These are phyloP conservation scores for Periconia sp. DNA, from an alignment of 2,329 filamentous ascomycete genomes.

Conservation along the genomic window DNA sequence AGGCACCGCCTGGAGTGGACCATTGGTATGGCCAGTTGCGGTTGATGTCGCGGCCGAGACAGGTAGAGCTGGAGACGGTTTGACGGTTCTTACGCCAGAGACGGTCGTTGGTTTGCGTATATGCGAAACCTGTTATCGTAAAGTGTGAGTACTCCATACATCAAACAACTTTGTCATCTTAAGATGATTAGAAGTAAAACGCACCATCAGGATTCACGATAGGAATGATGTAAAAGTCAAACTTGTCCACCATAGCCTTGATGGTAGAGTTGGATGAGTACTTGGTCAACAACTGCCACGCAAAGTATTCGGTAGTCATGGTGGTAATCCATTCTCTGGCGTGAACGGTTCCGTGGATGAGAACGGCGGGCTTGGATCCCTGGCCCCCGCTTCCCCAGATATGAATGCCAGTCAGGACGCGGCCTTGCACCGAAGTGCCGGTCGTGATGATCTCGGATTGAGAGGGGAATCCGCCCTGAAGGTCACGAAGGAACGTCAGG, in stretches of 20 bases:
- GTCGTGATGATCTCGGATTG: slow-evolving; percentile 38
- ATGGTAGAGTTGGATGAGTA: slow-evolving; percentile 34
- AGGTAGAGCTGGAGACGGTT: slow-evolving; percentile 30
- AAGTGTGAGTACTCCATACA: slow-evolving; percentile 11
- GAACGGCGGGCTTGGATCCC: slow-evolving; percentile 38
- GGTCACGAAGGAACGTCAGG: slow-evolving; percentile 33
- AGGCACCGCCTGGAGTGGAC: slow-evolving; percentile 36
- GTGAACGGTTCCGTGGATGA: slow-evolving; percentile 40
- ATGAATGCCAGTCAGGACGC: slow-evolving; percentile 38
- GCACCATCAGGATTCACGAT: slow-evolving; percentile 24
- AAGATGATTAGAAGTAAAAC: neutral
- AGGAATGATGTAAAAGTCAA: slow-evolving; percentile 38
- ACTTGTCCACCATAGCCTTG: slow-evolving; percentile 39
- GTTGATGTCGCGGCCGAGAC: slow-evolving; percentile 43
- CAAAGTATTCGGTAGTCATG: slow-evolving; percentile 33
- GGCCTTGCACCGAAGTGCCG: slow-evolving; percentile 36
- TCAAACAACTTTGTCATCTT: slow-evolving; percentile 7
- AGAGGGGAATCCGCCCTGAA: slow-evolving; percentile 33
- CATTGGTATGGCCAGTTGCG: slow-evolving; percentile 45
- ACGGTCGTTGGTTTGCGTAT: slow-evolving; percentile 42
- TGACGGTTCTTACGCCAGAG: slow-evolving; percentile 46
- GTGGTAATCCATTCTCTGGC: slow-evolving; percentile 41
- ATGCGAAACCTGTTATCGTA: slow-evolving; percentile 35
- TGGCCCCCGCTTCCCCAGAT: slow-evolving; percentile 43
- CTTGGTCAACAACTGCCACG: slow-evolving; percentile 40